A percentile compares a stretch with the other conserved stretches of the same genome.
Conservation (phyloP, 257 asterid genomes). For the Paulownia fortunei region DNA sequence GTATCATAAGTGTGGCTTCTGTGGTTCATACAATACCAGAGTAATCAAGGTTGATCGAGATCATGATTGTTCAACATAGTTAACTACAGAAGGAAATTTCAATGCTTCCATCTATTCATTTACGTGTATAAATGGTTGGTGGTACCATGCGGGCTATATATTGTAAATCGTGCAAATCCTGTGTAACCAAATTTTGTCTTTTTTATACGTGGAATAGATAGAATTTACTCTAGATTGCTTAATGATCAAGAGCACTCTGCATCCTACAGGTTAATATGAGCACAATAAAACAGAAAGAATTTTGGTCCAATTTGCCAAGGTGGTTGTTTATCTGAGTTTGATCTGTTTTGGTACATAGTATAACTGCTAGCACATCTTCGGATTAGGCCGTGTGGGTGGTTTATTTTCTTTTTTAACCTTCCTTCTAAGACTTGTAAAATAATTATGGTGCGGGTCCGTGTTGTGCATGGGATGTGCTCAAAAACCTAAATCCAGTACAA, state of each 20-base stretch:
- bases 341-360: neutral
- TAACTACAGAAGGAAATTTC: neutral
- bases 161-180: slow-evolving; percentile 26
- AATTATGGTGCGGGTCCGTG: neutral
- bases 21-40: slow-evolving; percentile 90
- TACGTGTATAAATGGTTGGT: slow-evolving; percentile 27
- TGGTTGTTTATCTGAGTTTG: neutral
- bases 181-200: slow-evolving; percentile 31
- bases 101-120: slow-evolving; percentile 24
- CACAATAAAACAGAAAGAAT: slow-evolving; percentile 7
- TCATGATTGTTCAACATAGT: slow-evolving; percentile 61
- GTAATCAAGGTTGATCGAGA: slow-evolving; percentile 80
- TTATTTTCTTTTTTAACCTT: neutral
- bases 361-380: neutral
- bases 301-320: slow-evolving; percentile 1
- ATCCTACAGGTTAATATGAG: neutral
- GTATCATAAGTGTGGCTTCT: slow-evolving; percentile 84
- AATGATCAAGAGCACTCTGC: neutral
- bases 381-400: neutral
- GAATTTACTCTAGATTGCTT: neutral
- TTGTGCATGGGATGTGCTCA: too few relatives aligned
- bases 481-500: neutral
- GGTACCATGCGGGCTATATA: slow-evolving; percentile 24
- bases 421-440: neutral
- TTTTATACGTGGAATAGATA: slow-evolving; percentile 23